Evolutionary conservation across 2,329 filamentous ascomycete species (phyloP), one percentile per base, ranked within the genome.

Genomic region (Knufia petricola): DNA sequence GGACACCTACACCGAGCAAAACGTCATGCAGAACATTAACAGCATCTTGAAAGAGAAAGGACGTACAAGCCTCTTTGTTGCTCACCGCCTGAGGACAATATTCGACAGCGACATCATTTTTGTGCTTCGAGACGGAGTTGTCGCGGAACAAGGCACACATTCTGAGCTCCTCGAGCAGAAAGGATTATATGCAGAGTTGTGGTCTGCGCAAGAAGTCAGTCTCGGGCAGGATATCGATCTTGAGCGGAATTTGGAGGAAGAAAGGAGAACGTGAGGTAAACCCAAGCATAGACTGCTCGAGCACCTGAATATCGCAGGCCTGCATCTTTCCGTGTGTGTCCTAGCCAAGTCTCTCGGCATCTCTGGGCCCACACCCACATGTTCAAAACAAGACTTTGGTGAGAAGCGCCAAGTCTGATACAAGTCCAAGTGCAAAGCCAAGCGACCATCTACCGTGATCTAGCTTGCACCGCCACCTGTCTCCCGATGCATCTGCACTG

Each of bases 71-170:
- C 86, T 98, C 1, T 96, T 96, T 62, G 85, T 98, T 3, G 92
- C 92, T 4, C 92, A 96, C 66, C 78, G 92, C 15, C 69, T 98
- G 51, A 79, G 90, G 46, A 96, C 92, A 0, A 95, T 98, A 56
- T 94, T 86, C 61, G 92, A 96, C 61, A 86, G 86, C 32, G 85
- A 96, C 66, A 71, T 89, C 59, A 96, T 96, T 58, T 89, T 96
- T 59, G 92, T 96, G 31, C 70, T 96, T 49, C 84, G 82, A 62
- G 82, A 85, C 52, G 92, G 92, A 0, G 73, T 72, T 12, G 88
- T 96, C n/a, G 87, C 82, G 2, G 92, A 96, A 69, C 81, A 78
- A 65, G 92, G 92, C 12, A 94, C 85, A 13, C 92, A 98, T 65
- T 77, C 84, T 51, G 78, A 92, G 63, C 69, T 98, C 50, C 79